These are phyloP conservation scores for Aciculoconidium aculeatum DNA, from an alignment of 805 yeast genomes.

Conservation along the genomic window DNA sequence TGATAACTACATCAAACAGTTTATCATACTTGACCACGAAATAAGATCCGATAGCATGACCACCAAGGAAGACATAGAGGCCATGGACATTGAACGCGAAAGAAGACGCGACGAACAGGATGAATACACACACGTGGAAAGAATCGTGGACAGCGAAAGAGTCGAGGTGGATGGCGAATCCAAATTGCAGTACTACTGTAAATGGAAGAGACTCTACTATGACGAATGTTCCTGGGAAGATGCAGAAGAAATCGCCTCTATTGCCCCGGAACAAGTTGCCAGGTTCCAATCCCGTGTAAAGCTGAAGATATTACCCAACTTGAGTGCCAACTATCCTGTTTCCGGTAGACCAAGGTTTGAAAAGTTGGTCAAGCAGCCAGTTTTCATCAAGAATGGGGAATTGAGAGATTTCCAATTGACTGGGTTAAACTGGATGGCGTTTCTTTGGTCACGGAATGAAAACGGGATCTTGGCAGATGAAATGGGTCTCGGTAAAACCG, in stretches of 20 bases:
- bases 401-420: conserved; percentile 96
- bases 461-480: conserved; percentile 98
- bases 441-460: conserved; percentile 94
- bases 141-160: conserved; percentile 84
- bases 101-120: conserved; percentile 75
- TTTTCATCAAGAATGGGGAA: conserved; percentile 84
- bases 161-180: conserved; percentile 54
- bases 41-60: conserved; percentile 74
- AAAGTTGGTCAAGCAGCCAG: conserved; percentile 80
- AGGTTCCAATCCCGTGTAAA: conserved; percentile 75
- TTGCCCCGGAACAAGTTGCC: conserved; percentile 80
- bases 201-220: conserved; percentile 90
- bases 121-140: conserved; percentile 81
- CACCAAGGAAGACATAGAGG: conserved; percentile 87
- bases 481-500: conserved; percentile 98
- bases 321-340: conserved; percentile 70
- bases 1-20: conserved; percentile 84
- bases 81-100: conserved; percentile 87
- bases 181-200: conserved; percentile 75
- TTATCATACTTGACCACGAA: conserved; percentile 65
- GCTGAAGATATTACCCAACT: conserved; percentile 77
- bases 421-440: conserved; percentile 99
- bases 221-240: conserved; percentile 98
- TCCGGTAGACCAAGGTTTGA: conserved; percentile 80
- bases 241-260: conserved; percentile 77